These are phyloP conservation scores for Alternaria dauci DNA, from an alignment of 2,329 filamentous ascomycete species.

Conservation along the genomic window DNA sequence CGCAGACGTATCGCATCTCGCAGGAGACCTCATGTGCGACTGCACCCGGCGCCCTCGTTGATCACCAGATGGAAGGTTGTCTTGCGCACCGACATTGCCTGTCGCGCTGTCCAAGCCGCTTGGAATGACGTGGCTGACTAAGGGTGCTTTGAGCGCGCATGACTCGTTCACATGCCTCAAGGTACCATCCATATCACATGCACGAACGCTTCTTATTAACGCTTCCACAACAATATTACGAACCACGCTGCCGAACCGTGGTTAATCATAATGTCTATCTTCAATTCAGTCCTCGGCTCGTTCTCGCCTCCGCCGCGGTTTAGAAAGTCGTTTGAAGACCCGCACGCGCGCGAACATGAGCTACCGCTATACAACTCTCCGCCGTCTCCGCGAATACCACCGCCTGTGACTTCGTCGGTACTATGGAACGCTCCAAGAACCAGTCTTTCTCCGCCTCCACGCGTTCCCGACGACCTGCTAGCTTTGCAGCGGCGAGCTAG, in stretches of 20 bases:
- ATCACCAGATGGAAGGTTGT: background rate
- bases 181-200: conserved; percentile 33
- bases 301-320: conserved; percentile 47
- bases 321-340: conserved; percentile 47
- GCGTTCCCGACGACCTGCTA: conserved; percentile 55
- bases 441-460: conserved; percentile 35
- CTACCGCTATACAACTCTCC: conserved; percentile 45
- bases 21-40: background rate
- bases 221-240: conserved; percentile 1
- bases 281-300: conserved; percentile 49
- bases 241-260: conserved; percentile 1
- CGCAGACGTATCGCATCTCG: background rate
- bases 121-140: conserved; percentile 28
- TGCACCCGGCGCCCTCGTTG: background rate
- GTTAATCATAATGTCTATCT: conserved; percentile 39
- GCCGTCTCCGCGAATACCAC: conserved; percentile 45
- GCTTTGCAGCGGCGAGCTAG: conserved; percentile 61
- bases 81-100: background rate
- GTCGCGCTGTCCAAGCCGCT: conserved; percentile 6
- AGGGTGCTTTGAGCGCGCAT: conserved; percentile 27
- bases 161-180: conserved; percentile 45
- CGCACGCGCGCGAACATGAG: conserved; percentile 46
- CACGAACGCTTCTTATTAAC: conserved; percentile 7
- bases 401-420: conserved; percentile 45
- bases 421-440: conserved; percentile 42